phyloP scores from a whole-genome alignment of 192 early-diverging fungal species.

The Coemansia sp. region DNA sequence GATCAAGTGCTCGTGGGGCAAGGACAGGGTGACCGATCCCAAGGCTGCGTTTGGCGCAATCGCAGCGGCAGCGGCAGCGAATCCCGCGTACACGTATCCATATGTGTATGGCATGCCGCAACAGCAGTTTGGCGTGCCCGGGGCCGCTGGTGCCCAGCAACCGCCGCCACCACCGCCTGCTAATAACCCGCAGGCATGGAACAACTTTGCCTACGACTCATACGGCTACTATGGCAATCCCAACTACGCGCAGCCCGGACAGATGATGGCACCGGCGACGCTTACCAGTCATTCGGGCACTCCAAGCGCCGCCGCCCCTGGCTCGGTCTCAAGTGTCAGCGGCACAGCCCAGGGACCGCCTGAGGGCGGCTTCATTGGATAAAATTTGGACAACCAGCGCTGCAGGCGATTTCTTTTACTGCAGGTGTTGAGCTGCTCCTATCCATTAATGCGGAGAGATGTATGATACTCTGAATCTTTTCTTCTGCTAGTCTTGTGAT shows the following conservation, averaged over 20 bases:
- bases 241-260: slow-evolving; percentile 46
- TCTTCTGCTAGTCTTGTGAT: not conserved
- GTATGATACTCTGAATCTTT: not conserved
- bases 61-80: slow-evolving; percentile 37
- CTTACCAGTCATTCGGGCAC: slow-evolving; percentile 6
- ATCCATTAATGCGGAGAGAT: not conserved
- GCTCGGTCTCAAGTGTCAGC: slow-evolving; percentile 11
- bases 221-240: slow-evolving; percentile 51
- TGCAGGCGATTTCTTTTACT: not conserved
- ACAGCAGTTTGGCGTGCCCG: slow-evolving; percentile 42
- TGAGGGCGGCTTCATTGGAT: slow-evolving; percentile 29
- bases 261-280: slow-evolving; percentile 39
- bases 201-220: slow-evolving; percentile 44
- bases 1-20: slow-evolving; percentile 88
- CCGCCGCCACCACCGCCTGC: slow-evolving; percentile 25
- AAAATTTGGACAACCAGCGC: not conserved
- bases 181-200: slow-evolving; percentile 41
- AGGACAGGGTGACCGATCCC: slow-evolving; percentile 65
- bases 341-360: slow-evolving; percentile 14
- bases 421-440: not conserved
- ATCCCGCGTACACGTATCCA: slow-evolving; percentile 55
- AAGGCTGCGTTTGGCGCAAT: slow-evolving; percentile 46
- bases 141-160: slow-evolving; percentile 8
- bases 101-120: slow-evolving; percentile 51
- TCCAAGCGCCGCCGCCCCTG: slow-evolving; percentile 6